A percentile compares a stretch with the other conserved stretches of the same genome.
These are phyloP conservation scores for Amoeboaphelidium occidentale DNA, from an alignment of 371 early-diverging fungal genomes.

Conservation along the genomic window DNA sequence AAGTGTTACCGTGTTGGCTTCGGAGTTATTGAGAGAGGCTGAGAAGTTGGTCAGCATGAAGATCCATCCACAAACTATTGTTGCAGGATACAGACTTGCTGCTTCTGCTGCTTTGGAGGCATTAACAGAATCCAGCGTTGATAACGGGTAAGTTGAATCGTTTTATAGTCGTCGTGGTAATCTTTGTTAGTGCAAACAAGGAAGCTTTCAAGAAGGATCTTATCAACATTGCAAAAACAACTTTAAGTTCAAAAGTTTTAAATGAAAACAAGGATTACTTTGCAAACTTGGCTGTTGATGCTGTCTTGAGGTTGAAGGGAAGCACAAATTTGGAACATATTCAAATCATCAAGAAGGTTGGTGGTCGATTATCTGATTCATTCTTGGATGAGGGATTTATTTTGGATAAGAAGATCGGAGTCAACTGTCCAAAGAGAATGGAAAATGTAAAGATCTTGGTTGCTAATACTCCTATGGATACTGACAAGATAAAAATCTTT, in stretches of 20 bases:
- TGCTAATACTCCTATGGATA: conserved; percentile 98
- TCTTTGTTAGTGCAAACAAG: conserved; percentile 16
- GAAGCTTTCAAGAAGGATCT: conserved; percentile 59
- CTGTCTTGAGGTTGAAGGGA: conserved; percentile 83
- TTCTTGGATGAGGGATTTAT: conserved; percentile 95
- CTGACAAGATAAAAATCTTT: conserved; percentile 99
- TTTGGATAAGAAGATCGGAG: conserved; percentile 92
- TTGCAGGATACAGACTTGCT: conserved; percentile 90
- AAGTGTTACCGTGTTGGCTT: conserved; percentile 92
- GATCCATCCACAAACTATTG: conserved; percentile 95
- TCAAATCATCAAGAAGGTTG: conserved; percentile 96
- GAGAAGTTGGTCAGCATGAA: conserved; percentile 75
- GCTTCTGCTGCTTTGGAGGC: conserved; percentile 61
- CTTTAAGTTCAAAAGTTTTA: conserved; percentile 92
- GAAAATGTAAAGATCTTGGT: conserved; percentile 91
- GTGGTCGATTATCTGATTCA: conserved; percentile 89
- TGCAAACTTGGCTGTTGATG: conserved; percentile 87
- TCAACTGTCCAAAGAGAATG: conserved; percentile 85
- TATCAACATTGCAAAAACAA: conserved; percentile 94
- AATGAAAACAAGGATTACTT: conserved; percentile 93
- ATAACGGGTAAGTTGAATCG: conserved; percentile 27
- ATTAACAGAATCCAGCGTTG: conserved; percentile 56
- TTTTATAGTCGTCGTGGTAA: conserved; percentile 3
- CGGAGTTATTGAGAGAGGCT: conserved; percentile 89
- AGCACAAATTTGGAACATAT: conserved; percentile 93